These are phyloP conservation scores for Nematocida sp. DNA, from an alignment of 371 early-diverging fungal genomes.

Conservation along the genomic window DNA sequence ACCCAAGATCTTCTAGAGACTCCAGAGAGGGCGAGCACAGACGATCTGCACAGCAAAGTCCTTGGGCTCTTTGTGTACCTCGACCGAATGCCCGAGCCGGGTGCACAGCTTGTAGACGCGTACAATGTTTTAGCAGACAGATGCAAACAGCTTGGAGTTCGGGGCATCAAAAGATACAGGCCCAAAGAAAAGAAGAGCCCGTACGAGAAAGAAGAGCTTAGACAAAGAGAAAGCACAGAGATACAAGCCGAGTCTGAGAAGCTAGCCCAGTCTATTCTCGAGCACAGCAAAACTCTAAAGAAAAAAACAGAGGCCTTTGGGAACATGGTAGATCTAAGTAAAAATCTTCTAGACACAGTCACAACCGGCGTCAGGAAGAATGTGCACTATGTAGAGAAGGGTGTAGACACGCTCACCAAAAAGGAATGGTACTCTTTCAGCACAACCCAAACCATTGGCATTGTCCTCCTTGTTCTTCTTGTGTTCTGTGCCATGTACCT, in stretches of 20 bases:
- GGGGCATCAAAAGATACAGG: conserved; percentile 19
- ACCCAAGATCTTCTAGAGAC: conserved; percentile 21
- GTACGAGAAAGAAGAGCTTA: conserved; percentile 10
- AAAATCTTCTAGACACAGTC: conserved; percentile 16
- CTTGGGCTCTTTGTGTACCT: conserved; percentile 10
- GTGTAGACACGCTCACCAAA: not conserved
- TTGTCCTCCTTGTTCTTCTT: conserved; percentile 6
- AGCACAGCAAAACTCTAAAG: conserved; percentile 35
- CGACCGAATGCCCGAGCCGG: not conserved
- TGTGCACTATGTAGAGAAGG: conserved; percentile 31
- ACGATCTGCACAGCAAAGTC: conserved; percentile 37
- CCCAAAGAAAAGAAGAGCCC: not conserved
- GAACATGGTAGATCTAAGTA: conserved; percentile 45
- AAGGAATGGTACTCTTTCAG: conserved; percentile 25
- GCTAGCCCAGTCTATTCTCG: conserved; percentile 30
- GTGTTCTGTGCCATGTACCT: conserved; percentile 36
- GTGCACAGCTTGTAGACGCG: not conserved
- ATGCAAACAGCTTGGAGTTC: conserved; percentile 1
- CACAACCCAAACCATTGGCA: not conserved
- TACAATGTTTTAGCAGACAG: conserved; percentile 40
- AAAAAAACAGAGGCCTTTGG: conserved; percentile 44
- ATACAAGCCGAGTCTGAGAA: not conserved
- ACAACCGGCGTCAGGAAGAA: conserved; percentile 24
- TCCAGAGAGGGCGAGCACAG: not conserved
- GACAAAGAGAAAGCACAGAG: conserved; percentile 4